phyloP scores from a whole-genome alignment of 805 yeast species.

The Wickerhamiella brachini region DNA sequence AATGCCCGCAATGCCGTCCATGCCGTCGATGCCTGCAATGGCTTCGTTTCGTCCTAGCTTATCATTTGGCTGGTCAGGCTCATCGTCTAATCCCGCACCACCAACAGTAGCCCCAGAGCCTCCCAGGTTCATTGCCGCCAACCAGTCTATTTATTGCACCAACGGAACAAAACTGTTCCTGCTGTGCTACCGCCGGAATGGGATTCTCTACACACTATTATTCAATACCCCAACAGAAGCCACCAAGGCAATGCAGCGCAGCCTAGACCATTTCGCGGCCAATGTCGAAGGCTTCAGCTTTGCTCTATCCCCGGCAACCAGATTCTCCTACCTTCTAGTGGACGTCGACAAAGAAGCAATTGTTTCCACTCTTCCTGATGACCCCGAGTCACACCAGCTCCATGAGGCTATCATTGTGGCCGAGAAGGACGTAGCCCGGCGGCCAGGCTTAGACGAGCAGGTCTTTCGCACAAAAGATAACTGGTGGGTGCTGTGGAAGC shows the following conservation, averaged over 20 bases:
- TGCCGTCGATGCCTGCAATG: slow-evolving; percentile 1
- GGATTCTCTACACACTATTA: background rate
- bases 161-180: background rate
- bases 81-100: background rate
- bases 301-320: slow-evolving; percentile 5
- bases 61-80: background rate
- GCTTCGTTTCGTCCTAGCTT: background rate
- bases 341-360: background rate
- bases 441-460: background rate
- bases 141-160: background rate
- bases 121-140: background rate
- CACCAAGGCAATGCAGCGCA: background rate
- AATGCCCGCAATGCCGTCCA: slow-evolving; percentile 1
- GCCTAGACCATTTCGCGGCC: background rate
- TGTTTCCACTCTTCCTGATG: background rate
- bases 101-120: background rate
- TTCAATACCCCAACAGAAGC: background rate
- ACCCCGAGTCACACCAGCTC: background rate
- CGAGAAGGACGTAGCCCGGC: background rate
- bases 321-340: slow-evolving; percentile 2
- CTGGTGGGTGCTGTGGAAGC: slow-evolving; percentile 4
- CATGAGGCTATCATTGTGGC: background rate
- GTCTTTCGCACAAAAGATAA: slow-evolving; percentile 1
- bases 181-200: background rate
- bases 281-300: slow-evolving; percentile 3